Conservation (phyloP, 1,284 basidiomycete genomes). For the Moesziomyces globuligerus region DNA sequence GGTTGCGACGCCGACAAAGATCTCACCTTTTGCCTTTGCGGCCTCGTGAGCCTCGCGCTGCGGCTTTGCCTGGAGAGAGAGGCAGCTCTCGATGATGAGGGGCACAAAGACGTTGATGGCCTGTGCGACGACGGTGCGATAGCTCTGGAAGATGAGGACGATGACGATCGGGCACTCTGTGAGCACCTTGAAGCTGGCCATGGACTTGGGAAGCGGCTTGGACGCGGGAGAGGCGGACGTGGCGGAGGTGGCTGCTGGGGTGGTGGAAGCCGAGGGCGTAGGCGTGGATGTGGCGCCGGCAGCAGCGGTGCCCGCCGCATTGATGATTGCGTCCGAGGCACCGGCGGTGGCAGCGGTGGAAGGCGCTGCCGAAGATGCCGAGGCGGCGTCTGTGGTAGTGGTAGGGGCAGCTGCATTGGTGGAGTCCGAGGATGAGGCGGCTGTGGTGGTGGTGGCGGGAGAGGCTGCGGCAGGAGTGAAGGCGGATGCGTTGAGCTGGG, state of each 20-base stretch:
- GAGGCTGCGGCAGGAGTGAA: neutral
- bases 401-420: constrained; percentile 6
- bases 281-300: constrained; percentile 8
- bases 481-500: constrained; percentile 23
- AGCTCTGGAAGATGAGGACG: constrained; percentile 88
- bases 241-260: constrained; percentile 20
- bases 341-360: constrained; percentile 1
- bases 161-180: constrained; percentile 94
- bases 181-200: constrained; percentile 87
- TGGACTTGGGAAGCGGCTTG: constrained; percentile 59
- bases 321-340: neutral
- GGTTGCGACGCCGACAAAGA: constrained; percentile 85
- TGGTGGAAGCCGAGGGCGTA: constrained; percentile 15
- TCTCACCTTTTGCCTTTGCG: constrained; percentile 78
- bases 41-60: constrained; percentile 85
- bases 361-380: constrained; percentile 4
- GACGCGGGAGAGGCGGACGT: constrained; percentile 10
- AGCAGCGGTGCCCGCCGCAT: neutral
- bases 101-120: constrained; percentile 80
- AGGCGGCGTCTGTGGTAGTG: constrained; percentile 10
- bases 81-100: constrained; percentile 65
- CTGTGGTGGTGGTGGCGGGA: constrained; percentile 3
- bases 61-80: constrained; percentile 75
- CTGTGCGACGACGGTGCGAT: constrained; percentile 74
- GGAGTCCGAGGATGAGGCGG: constrained; percentile 3